phyloP scores from a whole-genome alignment of 345 rosid genomes.

The Hevea brasiliensis region DNA sequence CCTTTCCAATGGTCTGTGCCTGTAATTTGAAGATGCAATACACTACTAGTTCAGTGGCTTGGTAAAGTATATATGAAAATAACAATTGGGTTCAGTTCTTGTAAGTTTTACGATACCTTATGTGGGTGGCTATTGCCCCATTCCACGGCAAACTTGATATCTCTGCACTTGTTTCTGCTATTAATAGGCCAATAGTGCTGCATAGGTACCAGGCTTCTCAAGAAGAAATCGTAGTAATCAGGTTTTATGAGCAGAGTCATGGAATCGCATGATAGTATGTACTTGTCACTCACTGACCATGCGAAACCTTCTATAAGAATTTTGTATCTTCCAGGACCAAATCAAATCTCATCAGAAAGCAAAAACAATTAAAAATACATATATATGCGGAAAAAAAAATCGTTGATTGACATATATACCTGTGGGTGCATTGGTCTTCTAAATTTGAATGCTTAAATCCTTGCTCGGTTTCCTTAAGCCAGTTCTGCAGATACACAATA shows the following conservation, averaged over 20 bases:
- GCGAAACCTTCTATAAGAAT: slow-evolving; percentile 71
- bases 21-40: neutral
- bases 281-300: slow-evolving; percentile 86
- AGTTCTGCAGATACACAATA: slow-evolving; percentile 1
- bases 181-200: slow-evolving; percentile 83
- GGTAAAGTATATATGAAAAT: too few relatives aligned
- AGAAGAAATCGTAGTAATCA: slow-evolving; percentile 57
- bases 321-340: slow-evolving; percentile 52
- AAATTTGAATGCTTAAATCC: slow-evolving; percentile 15
- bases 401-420: slow-evolving; percentile 10
- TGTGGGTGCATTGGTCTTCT: slow-evolving; percentile 23
- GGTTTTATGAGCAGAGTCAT: slow-evolving; percentile 57
- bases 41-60: too few relatives aligned
- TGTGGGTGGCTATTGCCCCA: slow-evolving; percentile 64
- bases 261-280: slow-evolving; percentile 74
- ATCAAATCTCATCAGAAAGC: neutral
- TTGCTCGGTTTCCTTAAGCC: slow-evolving; percentile 5
- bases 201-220: slow-evolving; percentile 64
- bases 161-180: slow-evolving; percentile 46
- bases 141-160: slow-evolving; percentile 67
- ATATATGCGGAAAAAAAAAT: too few relatives aligned
- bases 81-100: neutral
- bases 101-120: slow-evolving; percentile 26
- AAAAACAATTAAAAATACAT: neutral
- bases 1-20: slow-evolving; percentile 65